phyloP scores from a whole-genome alignment of 2,329 filamentous ascomycete genomes.

The Mollisiaceae sp. region DNA sequence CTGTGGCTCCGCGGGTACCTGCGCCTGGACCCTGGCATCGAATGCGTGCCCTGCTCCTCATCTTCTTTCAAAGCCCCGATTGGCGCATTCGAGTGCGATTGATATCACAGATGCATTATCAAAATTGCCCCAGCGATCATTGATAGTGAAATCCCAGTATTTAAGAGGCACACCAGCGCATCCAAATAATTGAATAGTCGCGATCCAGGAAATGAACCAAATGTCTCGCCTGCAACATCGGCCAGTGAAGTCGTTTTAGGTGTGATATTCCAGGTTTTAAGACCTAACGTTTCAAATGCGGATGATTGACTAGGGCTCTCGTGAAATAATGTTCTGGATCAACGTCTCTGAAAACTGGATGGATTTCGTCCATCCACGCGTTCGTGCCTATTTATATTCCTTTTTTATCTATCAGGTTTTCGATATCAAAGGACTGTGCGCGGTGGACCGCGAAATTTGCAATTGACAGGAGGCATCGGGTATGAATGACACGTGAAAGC shows the following conservation, averaged over 20 bases:
- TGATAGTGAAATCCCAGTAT: slow-evolving; percentile 15
- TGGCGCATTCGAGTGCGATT: slow-evolving; percentile 7
- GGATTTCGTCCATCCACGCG: slow-evolving; percentile 14
- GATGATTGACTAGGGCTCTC: slow-evolving; percentile 10
- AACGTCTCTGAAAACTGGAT: slow-evolving; percentile 14
- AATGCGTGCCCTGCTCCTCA: slow-evolving; percentile 17
- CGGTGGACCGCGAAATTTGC: slow-evolving; percentile 7
- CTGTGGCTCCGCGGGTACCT: slow-evolving; percentile 27
- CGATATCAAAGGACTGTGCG: slow-evolving; percentile 6
- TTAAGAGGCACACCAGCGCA: slow-evolving; percentile 2
- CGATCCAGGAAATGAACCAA: slow-evolving; percentile 3
- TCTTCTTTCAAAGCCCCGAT: slow-evolving; percentile 13
- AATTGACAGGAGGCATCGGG: slow-evolving; percentile 1
- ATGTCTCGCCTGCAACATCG: not conserved
- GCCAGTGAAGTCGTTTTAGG: not conserved
- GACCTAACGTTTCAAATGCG: slow-evolving; percentile 16
- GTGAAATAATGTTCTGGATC: slow-evolving; percentile 4
- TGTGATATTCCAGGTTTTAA: slow-evolving; percentile 11
- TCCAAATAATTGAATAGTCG: slow-evolving; percentile 2
- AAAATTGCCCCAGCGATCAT: slow-evolving; percentile 21
- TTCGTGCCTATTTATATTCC: slow-evolving; percentile 22
- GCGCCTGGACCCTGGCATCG: slow-evolving; percentile 17
- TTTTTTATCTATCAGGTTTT: slow-evolving; percentile 4
- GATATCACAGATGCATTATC: slow-evolving; percentile 18
- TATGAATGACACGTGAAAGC: not conserved